Evolutionary conservation across 495 filamentous ascomycete genomes (phyloP).

Genomic region (Penicillium simplicissimum): DNA sequence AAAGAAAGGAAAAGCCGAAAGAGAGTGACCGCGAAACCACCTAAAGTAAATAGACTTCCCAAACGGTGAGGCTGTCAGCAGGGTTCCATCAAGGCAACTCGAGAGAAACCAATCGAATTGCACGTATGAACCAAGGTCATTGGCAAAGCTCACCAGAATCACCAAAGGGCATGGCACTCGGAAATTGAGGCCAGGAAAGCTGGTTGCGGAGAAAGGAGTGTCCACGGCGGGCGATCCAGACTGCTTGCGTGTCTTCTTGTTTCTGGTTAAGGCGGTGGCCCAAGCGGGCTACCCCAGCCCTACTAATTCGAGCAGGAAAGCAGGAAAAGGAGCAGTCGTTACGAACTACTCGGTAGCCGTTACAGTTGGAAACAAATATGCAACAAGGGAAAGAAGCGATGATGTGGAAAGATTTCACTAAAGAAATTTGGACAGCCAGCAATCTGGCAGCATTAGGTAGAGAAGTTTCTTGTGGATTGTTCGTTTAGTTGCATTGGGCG

Average conservation of each 20-base stretch:
- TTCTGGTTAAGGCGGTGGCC: constrained; percentile 20
- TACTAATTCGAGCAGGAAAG: constrained; percentile 2
- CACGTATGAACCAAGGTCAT: neutral
- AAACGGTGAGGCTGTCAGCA: constrained; percentile 14
- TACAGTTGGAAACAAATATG: neutral
- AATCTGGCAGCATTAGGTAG: too few relatives aligned
- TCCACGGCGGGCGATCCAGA: constrained; percentile 5
- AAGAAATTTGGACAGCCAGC: too few relatives aligned
- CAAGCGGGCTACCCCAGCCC: constrained; percentile 12
- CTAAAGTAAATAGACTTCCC: constrained; percentile 39
- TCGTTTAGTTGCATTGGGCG: too few relatives aligned
- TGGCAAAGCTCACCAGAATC: constrained; percentile 24
- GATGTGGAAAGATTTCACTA: neutral
- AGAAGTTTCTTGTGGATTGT: too few relatives aligned
- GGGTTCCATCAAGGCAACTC: neutral
- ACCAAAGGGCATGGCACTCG: constrained; percentile 34
- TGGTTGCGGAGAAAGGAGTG: constrained; percentile 14
- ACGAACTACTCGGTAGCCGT: neutral
- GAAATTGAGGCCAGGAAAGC: constrained; percentile 18
- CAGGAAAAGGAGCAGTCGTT: neutral
- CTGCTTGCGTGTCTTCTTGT: constrained; percentile 23
- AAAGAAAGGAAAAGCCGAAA: constrained; percentile 17
- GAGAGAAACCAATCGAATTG: neutral
- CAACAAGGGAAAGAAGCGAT: neutral
- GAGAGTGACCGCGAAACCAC: constrained; percentile 40